Conservation (phyloP, 352 stramenopile genomes). For the Phytopythium litorale region DNA sequence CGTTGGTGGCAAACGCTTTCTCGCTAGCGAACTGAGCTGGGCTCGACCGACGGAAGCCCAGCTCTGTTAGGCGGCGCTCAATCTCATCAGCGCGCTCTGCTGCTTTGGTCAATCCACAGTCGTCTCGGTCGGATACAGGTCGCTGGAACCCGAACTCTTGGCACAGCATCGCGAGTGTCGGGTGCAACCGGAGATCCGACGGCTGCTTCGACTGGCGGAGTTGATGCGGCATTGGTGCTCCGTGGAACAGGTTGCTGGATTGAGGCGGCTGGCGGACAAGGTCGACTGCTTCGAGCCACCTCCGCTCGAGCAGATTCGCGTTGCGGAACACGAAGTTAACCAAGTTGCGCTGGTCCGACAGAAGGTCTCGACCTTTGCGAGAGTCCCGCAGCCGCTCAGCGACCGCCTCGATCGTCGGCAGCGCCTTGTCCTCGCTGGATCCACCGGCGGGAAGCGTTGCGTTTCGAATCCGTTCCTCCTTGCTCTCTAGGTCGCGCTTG, state of each 20-base stretch:
- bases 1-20: not conserved
- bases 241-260: not conserved
- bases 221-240: not conserved
- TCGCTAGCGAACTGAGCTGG: not conserved
- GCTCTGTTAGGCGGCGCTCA: slow-evolving; percentile 28
- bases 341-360: slow-evolving; percentile 41
- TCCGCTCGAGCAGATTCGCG: slow-evolving; percentile 29
- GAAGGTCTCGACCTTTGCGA: slow-evolving; percentile 24
- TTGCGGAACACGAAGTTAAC: slow-evolving; percentile 67
- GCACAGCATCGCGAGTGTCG: slow-evolving; percentile 24
- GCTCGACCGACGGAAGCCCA: slow-evolving; percentile 31
- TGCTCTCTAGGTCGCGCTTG: slow-evolving; percentile 17
- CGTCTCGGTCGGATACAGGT: not conserved
- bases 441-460: not conserved
- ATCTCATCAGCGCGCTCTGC: slow-evolving; percentile 31
- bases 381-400: slow-evolving; percentile 35
- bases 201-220: not conserved
- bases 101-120: not conserved
- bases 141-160: slow-evolving; percentile 32
- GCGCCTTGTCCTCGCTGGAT: not conserved
- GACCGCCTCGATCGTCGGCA: slow-evolving; percentile 29
- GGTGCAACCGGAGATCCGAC: not conserved
- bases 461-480: not conserved
- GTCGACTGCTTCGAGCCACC: slow-evolving; percentile 53
- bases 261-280: slow-evolving; percentile 17